Percentiles rank a stretch among this genome's conserved stretches.
These are phyloP conservation scores for Jackrogersella minutella DNA, from an alignment of 495 filamentous ascomycete species.

Conservation along the genomic window DNA sequence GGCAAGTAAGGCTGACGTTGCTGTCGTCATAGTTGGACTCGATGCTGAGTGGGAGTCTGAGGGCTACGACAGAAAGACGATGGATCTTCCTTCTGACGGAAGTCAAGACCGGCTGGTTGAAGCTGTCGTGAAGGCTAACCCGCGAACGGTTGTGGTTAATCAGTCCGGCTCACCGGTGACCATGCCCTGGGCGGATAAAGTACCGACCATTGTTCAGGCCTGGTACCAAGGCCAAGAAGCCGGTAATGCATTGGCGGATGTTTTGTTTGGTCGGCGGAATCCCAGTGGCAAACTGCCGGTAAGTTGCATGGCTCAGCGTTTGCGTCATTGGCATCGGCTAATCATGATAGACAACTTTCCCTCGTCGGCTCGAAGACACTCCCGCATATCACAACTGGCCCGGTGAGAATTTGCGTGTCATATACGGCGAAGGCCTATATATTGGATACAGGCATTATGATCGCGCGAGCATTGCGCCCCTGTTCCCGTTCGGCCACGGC, in stretches of 20 bases:
- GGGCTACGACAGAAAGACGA: conserved; percentile 81
- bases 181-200: conserved; percentile 80
- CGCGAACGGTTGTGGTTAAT: conserved; percentile 78
- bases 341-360: conserved; percentile 65
- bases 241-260: conserved; percentile 84
- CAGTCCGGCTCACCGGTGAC: conserved; percentile 85
- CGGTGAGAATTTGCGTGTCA: conserved; percentile 76
- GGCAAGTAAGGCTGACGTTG: conserved; percentile 74
- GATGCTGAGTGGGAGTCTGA: conserved; percentile 91
- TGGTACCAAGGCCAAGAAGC: conserved; percentile 91
- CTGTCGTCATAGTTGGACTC: conserved; percentile 80
- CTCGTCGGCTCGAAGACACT: conserved; percentile 77
- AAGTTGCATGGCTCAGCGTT: conserved; percentile 12
- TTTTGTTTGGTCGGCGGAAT: conserved; percentile 84
- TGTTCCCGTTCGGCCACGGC: conserved; percentile 85
- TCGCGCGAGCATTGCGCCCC: conserved; percentile 66
- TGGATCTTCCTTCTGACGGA: conserved; percentile 76
- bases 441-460: conserved; percentile 89
- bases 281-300: conserved; percentile 87
- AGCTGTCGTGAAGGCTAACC: conserved; percentile 73
- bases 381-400: conserved; percentile 87
- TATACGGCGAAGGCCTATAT: conserved; percentile 86
- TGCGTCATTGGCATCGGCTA: conserved; percentile 31
- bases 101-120: conserved; percentile 78
- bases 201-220: conserved; percentile 74